phyloP scores from a whole-genome alignment of 2,329 filamentous ascomycete species.

The Arachnopeziza araneosa region DNA sequence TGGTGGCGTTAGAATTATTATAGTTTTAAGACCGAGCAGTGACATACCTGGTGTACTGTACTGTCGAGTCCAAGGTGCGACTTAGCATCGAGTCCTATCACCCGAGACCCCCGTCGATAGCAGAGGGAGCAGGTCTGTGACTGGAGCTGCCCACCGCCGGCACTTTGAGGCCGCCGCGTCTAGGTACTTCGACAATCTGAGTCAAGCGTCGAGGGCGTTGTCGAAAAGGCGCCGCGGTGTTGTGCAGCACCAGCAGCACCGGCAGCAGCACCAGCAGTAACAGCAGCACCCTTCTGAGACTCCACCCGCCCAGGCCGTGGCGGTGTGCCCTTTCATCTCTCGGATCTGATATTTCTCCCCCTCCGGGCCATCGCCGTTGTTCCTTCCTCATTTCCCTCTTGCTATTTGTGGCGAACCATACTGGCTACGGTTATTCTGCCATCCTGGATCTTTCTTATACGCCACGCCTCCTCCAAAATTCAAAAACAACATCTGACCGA shows the following conservation, averaged over 20 bases:
- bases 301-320: background rate
- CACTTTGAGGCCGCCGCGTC: slow-evolving; percentile 20
- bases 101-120: slow-evolving; percentile 15
- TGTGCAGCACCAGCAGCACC: background rate
- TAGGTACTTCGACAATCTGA: slow-evolving; percentile 13
- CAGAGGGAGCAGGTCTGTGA: background rate
- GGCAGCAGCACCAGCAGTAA: too few species aligned
- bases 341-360: background rate
- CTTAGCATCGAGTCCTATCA: slow-evolving; percentile 16
- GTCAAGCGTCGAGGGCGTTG: slow-evolving; percentile 6
- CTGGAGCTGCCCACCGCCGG: slow-evolving; percentile 14
- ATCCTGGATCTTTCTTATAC: slow-evolving; percentile 13
- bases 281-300: too few species aligned
- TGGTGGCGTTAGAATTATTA: slow-evolving; percentile 11
- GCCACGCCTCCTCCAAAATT: slow-evolving; percentile 12
- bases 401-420: slow-evolving; percentile 26
- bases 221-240: slow-evolving; percentile 1
- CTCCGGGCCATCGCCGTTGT: background rate
- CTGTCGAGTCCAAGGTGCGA: slow-evolving; percentile 5
- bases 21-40: slow-evolving; percentile 8
- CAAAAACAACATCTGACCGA: slow-evolving; percentile 5
- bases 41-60: background rate
- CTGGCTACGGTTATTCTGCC: slow-evolving; percentile 16
- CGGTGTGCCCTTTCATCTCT: background rate
- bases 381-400: slow-evolving; percentile 18